Evolutionary conservation across 768 basidiomycete species (phyloP).

Genomic region (Inosperma sp.): DNA sequence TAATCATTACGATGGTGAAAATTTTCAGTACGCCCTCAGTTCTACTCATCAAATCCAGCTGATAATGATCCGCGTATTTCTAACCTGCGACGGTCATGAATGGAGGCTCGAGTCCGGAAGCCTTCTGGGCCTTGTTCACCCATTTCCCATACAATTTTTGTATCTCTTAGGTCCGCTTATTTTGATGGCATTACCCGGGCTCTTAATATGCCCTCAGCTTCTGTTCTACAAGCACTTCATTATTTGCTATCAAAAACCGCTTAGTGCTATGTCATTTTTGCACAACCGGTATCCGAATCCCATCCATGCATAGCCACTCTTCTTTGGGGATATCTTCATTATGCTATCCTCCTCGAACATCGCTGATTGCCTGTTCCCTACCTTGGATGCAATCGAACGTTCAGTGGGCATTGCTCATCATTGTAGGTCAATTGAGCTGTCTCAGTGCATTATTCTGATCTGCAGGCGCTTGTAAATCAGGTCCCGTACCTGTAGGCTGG

Average conservation of each 20-base stretch:
- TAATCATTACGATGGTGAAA: neutral
- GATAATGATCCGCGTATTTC: too few relatives aligned
- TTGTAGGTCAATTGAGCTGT: too few relatives aligned
- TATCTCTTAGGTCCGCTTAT: too few relatives aligned
- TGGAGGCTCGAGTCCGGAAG: too few relatives aligned
- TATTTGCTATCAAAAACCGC: neutral
- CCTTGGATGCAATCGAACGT: conserved; percentile 3
- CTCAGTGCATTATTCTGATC: too few relatives aligned
- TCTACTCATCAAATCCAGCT: too few relatives aligned
- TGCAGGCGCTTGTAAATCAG: too few relatives aligned
- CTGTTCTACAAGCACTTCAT: neutral
- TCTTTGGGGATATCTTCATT: conserved; percentile 12
- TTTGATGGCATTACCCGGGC: too few relatives aligned
- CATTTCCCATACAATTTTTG: too few relatives aligned
- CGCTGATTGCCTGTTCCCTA: conserved; percentile 14
- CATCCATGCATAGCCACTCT: conserved; percentile 15
- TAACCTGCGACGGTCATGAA: too few relatives aligned
- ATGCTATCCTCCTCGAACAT: conserved; percentile 19
- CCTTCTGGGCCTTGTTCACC: too few relatives aligned
- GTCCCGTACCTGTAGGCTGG: too few relatives aligned
- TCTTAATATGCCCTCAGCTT: neutral
- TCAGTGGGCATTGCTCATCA: neutral
- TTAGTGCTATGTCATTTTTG: conserved; percentile 6
- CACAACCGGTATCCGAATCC: conserved; percentile 7
- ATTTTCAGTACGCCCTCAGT: neutral